Evolutionary conservation across 2,329 filamentous ascomycete species (phyloP).

Genomic region (Botrytis porri): DNA sequence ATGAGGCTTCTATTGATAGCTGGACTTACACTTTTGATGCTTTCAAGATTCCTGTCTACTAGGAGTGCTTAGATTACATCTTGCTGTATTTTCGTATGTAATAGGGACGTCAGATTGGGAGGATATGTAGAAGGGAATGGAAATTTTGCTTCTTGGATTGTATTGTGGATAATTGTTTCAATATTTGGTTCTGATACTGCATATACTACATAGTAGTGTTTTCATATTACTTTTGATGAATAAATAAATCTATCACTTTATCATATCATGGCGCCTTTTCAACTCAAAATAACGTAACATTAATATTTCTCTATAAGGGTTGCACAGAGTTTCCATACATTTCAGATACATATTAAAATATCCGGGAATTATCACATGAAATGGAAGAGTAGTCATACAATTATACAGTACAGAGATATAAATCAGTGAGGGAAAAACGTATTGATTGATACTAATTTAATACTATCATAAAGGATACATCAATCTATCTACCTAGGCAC

Average conservation of each 20-base stretch:
- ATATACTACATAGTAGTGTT: not conserved
- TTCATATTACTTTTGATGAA: not conserved
- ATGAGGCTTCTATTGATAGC: conserved; percentile 32
- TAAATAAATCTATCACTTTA: not conserved
- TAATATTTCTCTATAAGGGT: too few relatives aligned
- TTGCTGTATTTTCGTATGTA: not conserved
- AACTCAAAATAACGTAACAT: not conserved
- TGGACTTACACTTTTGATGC: conserved; percentile 35
- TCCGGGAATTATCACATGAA: not conserved
- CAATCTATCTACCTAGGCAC: not conserved
- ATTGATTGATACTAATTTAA: not conserved
- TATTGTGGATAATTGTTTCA: not conserved
- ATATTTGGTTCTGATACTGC: not conserved
- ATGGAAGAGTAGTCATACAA: not conserved
- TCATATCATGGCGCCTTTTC: not conserved
- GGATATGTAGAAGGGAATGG: not conserved
- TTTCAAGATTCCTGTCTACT: conserved; percentile 27
- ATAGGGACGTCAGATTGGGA: too few relatives aligned
- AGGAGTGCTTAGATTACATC: not conserved
- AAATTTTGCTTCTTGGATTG: not conserved
- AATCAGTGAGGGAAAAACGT: not conserved
- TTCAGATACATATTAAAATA: not conserved
- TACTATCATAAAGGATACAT: not conserved
- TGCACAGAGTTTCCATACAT: not conserved
- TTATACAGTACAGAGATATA: not conserved